Percentiles rank a stretch among this genome's conserved stretches.
Evolutionary conservation across 1,284 basidiomycete genomes (phyloP).

Genomic region (Trichosporon sp.): DNA sequence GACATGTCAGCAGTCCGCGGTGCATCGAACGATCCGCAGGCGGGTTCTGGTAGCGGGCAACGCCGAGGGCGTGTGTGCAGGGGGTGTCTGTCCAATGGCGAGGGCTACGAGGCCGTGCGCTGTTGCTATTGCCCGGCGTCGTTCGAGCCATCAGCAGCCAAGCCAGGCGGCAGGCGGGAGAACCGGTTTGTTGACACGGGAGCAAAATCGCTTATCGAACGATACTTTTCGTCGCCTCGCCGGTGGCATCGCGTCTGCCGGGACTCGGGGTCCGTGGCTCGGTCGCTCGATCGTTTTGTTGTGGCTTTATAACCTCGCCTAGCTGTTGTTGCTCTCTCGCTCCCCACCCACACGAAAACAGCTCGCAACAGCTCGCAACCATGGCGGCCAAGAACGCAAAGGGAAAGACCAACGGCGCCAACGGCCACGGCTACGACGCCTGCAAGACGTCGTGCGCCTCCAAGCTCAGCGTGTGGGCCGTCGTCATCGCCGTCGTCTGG

Average conservation of each 20-base stretch:
- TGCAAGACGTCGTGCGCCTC: background rate
- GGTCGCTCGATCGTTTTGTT: background rate
- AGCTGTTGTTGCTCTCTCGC: background rate
- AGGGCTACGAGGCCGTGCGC: background rate
- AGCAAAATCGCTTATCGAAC: constrained; percentile 2
- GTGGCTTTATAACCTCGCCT: background rate
- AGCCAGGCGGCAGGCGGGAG: background rate
- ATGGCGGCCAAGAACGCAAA: background rate
- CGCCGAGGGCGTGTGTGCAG: background rate
- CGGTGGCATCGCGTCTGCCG: background rate
- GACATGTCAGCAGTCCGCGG: background rate
- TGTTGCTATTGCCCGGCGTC: background rate
- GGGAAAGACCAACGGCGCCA: background rate
- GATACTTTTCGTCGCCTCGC: background rate
- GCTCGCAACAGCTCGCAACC: background rate
- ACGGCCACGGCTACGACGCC: background rate
- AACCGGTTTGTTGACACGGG: constrained; percentile 3
- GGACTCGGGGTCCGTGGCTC: background rate
- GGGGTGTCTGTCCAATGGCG: background rate
- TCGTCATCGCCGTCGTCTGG: constrained; percentile 26
- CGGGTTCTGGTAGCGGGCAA: background rate
- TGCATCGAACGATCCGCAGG: background rate
- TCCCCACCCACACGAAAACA: background rate
- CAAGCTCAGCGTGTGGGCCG: constrained; percentile 22
- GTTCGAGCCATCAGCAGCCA: background rate